Base-by-base conservation (phyloP, 192 early-diverging fungal species). In the Entomortierella beljakovae region DNA sequence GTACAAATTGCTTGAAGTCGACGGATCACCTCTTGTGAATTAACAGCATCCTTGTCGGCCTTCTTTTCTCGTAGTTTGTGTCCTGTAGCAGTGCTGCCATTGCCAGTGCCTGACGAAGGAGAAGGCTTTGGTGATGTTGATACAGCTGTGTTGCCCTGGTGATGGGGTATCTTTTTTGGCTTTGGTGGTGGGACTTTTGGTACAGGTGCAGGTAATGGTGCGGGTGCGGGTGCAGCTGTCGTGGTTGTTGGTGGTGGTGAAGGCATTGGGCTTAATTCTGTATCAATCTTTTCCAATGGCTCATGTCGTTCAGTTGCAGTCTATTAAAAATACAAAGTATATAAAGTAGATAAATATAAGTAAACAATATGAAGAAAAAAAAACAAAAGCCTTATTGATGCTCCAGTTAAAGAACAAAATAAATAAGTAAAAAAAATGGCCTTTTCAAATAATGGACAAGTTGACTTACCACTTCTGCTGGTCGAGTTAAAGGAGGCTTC, bases 1-100 rank as follows among this genome's bases (percentile, higher is more conserved):
- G 90, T 95, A 83, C 96, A 97, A 58, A 97, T 93, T 13, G 89
- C 90, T 70, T 91, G 83, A 43, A 97, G 76, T 18, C 93, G 88
- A 31, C 92, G 91, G 50, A 99, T 88, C 6, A 99, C 90, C 61
- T 99, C 94, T 58, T 90, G 90, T 6, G 77, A 81, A 51, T 68
- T 79, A 20, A 79, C 75, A 22, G 75, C 49, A 16, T 87, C 89
- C 48, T 90, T 86, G 31, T 85, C 81, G 35, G 84, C 81, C 50
- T 88, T 88, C 66, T 65, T 80, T 68, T 82, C 85, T 65, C 71
- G 57, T 46, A 66, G 34, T 57, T 70, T 79, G 9, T 60, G 33
- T 31, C 28, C 33, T 42, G 57, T 23, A 16, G 35, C 16, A 56
- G 43, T 35, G 18, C 28, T 13, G 26, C 43, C 40, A 18, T 13